phyloP scores from a whole-genome alignment of 2,329 filamentous ascomycete genomes.

The Ustilaginoidea virens region DNA sequence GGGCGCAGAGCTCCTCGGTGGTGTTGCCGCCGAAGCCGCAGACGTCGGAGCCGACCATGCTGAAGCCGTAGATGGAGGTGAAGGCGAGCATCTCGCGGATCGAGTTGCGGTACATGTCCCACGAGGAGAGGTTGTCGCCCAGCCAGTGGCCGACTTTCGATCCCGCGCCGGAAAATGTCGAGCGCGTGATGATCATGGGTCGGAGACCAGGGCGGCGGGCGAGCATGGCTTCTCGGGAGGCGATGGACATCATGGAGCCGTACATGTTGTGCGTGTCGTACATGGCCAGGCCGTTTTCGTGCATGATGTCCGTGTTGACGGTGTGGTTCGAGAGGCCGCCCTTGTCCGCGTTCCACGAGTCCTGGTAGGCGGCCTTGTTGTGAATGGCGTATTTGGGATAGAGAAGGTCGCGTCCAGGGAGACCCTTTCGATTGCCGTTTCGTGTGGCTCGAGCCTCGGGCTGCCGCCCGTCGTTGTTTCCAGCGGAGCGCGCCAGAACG shows the following conservation, averaged over 20 bases:
- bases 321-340: conserved; percentile 44
- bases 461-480: no score
- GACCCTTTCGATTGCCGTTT: conserved; percentile 26
- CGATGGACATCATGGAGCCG: conserved; percentile 60
- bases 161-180: conserved; percentile 65
- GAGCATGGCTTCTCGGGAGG: conserved; percentile 58
- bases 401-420: conserved; percentile 45
- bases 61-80: conserved; percentile 50
- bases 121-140: conserved; percentile 57
- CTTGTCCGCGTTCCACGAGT: conserved; percentile 34
- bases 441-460: conserved; percentile 35
- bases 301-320: conserved; percentile 62
- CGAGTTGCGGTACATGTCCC: conserved; percentile 59
- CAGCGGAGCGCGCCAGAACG: conserved; percentile 4
- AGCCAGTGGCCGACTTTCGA: conserved; percentile 72
- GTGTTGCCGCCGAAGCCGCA: conserved; percentile 59
- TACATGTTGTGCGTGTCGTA: conserved; percentile 78
- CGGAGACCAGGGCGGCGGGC: conserved; percentile 50
- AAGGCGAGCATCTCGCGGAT: conserved; percentile 68
- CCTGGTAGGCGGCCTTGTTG: conserved; percentile 42
- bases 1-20: conserved; percentile 47
- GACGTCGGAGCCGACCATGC: conserved; percentile 57
- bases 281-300: conserved; percentile 55
- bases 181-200: conserved; percentile 72
- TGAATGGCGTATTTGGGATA: conserved; percentile 65